Percentiles rank a stretch among this genome's conserved stretches.
phyloP scores from a whole-genome alignment of 768 basidiomycete genomes.

The Butyriboletus loyo region DNA sequence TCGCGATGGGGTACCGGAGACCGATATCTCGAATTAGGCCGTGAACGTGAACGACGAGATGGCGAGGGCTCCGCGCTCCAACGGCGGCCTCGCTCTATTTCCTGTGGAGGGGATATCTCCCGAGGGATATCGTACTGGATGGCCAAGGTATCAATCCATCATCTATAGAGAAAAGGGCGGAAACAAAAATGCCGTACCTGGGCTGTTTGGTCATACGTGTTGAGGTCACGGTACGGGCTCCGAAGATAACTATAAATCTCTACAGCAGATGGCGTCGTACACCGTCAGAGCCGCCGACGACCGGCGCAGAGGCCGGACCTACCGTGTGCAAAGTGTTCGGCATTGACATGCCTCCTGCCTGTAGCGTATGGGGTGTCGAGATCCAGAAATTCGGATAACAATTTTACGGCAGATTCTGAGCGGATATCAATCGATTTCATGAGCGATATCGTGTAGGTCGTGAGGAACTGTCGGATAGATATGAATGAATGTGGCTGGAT shows the following conservation, averaged over 20 bases:
- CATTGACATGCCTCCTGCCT: slow-evolving; percentile 60
- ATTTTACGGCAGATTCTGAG: slow-evolving; percentile 79
- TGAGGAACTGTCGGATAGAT: slow-evolving; percentile 65
- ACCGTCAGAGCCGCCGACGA: not conserved
- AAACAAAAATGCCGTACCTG: slow-evolving; percentile 53
- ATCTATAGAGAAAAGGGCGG: not conserved
- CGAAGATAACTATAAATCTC: slow-evolving; percentile 89
- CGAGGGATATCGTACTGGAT: slow-evolving; percentile 58
- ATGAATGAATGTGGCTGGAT: slow-evolving; percentile 15
- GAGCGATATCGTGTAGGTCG: slow-evolving; percentile 81
- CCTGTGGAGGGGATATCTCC: slow-evolving; percentile 37
- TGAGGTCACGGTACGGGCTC: slow-evolving; percentile 84
- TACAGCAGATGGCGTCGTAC: slow-evolving; percentile 25
- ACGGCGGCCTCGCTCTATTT: slow-evolving; percentile 22
- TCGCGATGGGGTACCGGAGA: slow-evolving; percentile 6
- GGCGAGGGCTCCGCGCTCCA: slow-evolving; percentile 26
- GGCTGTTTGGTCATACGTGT: slow-evolving; percentile 73
- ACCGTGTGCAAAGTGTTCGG: slow-evolving; percentile 96
- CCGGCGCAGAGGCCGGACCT: slow-evolving; percentile 20
- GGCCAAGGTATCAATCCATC: slow-evolving; percentile 6
- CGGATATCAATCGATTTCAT: slow-evolving; percentile 94
- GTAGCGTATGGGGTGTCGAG: slow-evolving; percentile 58
- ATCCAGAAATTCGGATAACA: slow-evolving; percentile 87
- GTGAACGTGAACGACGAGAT: slow-evolving; percentile 25
- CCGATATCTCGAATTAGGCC: slow-evolving; percentile 27